Conservation (phyloP, 2,329 filamentous ascomycete species). For the Colletotrichum sp. region DNA sequence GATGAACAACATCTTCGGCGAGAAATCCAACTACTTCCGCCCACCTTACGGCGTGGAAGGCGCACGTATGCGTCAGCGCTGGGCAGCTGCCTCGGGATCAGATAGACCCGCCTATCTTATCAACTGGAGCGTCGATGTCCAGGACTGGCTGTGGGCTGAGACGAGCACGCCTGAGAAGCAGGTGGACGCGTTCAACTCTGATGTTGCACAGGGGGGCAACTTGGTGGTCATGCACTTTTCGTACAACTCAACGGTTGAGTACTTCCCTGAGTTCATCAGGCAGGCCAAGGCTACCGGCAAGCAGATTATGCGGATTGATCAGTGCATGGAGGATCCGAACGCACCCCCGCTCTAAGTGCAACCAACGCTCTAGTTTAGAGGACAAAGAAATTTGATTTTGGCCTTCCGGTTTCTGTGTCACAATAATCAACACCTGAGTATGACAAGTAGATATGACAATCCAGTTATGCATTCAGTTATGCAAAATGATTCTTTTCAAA, state of each 20-base stretch:
- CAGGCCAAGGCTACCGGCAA: constrained; percentile 69
- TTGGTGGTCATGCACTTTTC: constrained; percentile 75
- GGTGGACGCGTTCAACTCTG: constrained; percentile 67
- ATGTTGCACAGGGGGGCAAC: constrained; percentile 65
- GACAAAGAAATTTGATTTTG: too few relatives aligned
- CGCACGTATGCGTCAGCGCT: constrained; percentile 67
- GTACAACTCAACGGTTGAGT: constrained; percentile 66
- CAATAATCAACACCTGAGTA: too few relatives aligned
- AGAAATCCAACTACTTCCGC: constrained; percentile 62
- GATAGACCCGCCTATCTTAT: constrained; percentile 60
- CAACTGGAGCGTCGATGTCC: constrained; percentile 73
- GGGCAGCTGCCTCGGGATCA: constrained; percentile 56
- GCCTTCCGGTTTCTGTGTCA: too few relatives aligned
- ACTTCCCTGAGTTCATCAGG: constrained; percentile 68
- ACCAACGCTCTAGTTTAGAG: too few relatives aligned
- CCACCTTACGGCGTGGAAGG: constrained; percentile 74
- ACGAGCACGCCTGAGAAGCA: constrained; percentile 69
- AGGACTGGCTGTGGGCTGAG: constrained; percentile 73
- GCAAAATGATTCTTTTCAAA: too few relatives aligned
- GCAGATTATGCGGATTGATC: constrained; percentile 69
- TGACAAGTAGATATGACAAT: too few relatives aligned
- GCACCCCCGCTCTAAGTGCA: constrained; percentile 57
- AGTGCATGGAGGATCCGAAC: constrained; percentile 68
- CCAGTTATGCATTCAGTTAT: too few relatives aligned
- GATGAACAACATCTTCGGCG: constrained; percentile 43